Evolutionary conservation across 2,329 filamentous ascomycete genomes (phyloP), one percentile per base, ranked within the genome.

Genomic region (Tolypocladium capitatum): DNA sequence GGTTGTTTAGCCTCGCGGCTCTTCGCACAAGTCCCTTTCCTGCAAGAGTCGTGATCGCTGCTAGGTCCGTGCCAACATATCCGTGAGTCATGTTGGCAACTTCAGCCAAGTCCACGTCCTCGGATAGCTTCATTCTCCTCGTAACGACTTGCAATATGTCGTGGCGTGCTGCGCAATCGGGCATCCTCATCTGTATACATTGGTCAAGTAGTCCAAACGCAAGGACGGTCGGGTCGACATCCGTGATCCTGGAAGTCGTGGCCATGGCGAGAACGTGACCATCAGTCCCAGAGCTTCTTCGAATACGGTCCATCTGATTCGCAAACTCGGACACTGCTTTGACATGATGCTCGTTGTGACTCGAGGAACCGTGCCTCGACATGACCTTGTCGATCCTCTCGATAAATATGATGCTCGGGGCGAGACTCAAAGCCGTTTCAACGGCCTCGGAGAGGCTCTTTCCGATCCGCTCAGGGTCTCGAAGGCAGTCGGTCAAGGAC

Each of bases 61-160:
- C 80, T 4, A 98, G 69, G 69, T 98, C 92, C 6, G 87, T 86
- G 11, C 90, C 91, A 0, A 98, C 91, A 55, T 92, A 98, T 1
- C 92, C 92, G 6, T 92, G 87, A 0, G 91, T 97, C 56, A 83
- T 74, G 57, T 86, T 90, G 6, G 91, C 89, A 4, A 98, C 70
- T 16, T 75, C 69, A 27, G 69, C 68, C 55, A 91, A 85, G 60
- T 94, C 79, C 20, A 97, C 77, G 51, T 89, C 81, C 4, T 76
- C 72, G 1, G 78, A 72, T 8, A 94, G 63, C 0, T 69, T 69
- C 54, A 82, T 75, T 48, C 82, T 77, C 47, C 80, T 71, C 0
- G 86, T 87, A 42, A 94, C 70, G 2, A 84, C 81, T 35, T 76
- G 73, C 42, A 97, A 68, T 38, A 98, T 97, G 44, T 84, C 75